Evolutionary conservation across 1,284 basidiomycete species (phyloP).

Genomic region (Afroboletus lepidellus): DNA sequence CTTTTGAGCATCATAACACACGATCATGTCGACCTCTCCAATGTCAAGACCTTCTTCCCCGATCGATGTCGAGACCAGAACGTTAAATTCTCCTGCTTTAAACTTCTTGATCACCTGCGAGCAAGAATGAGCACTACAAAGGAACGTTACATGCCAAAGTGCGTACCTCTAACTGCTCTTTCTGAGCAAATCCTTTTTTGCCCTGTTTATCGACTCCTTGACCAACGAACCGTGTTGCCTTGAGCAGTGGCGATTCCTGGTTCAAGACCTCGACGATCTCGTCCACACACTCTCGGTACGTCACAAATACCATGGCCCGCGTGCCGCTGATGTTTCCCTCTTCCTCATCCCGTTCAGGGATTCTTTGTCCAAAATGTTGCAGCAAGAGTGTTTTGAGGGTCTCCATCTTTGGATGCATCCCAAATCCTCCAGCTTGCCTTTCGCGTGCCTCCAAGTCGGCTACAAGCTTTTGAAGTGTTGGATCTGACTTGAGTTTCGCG

Average conservation of each 20-base stretch:
- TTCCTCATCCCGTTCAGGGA: conserved; percentile 44
- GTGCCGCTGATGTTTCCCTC: conserved; percentile 44
- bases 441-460: conserved; percentile 60
- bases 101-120: conserved; percentile 79
- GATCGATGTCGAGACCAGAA: conserved; percentile 94
- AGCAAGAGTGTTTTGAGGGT: conserved; percentile 74
- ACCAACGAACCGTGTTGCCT: conserved; percentile 85
- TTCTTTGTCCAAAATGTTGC: conserved; percentile 72
- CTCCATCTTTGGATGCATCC: conserved; percentile 92
- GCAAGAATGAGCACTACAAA: conserved; percentile 7
- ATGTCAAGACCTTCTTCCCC: conserved; percentile 99
- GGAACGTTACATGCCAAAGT: neutral
- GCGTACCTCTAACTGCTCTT: conserved; percentile 82
- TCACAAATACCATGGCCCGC: conserved; percentile 95
- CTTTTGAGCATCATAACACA: conserved; percentile 97
- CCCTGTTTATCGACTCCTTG: conserved; percentile 86
- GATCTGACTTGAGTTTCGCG: conserved; percentile 50
- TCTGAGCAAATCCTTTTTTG: conserved; percentile 87
- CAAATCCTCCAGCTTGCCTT: conserved; percentile 46
- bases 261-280: conserved; percentile 85
- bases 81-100: conserved; percentile 85
- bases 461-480: conserved; percentile 61
- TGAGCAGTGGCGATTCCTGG: conserved; percentile 69
- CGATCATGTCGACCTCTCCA: conserved; percentile 95
- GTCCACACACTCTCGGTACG: conserved; percentile 85